phyloP scores from a whole-genome alignment of 2,329 filamentous ascomycete species.

The Bipolaris gigantea region DNA sequence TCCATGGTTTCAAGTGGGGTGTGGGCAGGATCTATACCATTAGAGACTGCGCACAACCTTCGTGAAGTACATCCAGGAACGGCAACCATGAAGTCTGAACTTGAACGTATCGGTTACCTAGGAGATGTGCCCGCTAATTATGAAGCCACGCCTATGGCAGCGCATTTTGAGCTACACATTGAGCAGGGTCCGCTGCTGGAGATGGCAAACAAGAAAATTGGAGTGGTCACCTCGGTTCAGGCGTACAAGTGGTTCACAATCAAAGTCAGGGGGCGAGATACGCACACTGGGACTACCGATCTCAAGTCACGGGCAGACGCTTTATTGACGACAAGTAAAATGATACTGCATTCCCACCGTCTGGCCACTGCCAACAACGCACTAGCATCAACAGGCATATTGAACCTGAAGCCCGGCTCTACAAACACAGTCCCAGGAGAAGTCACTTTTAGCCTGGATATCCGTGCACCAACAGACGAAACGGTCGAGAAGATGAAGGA shows the following conservation, averaged over 20 bases:
- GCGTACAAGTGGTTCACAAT: conserved; percentile 75
- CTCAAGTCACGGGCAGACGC: conserved; percentile 68
- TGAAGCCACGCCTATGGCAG: conserved; percentile 65
- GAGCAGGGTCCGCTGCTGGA: conserved; percentile 81
- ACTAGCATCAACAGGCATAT: conserved; percentile 70
- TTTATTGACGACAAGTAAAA: conserved; percentile 65
- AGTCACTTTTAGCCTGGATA: conserved; percentile 69
- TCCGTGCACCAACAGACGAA: conserved; percentile 61
- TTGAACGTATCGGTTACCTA: conserved; percentile 72
- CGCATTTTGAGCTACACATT: conserved; percentile 83
- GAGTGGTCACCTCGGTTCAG: conserved; percentile 72
- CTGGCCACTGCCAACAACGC: conserved; percentile 63
- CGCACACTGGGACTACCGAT: conserved; percentile 75
- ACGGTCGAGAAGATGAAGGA: conserved; percentile 61
- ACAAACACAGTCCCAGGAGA: conserved; percentile 73
- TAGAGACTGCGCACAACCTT: conserved; percentile 62
- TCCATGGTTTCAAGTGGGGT: conserved; percentile 76
- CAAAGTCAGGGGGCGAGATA: conserved; percentile 66
- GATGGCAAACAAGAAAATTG: conserved; percentile 63
- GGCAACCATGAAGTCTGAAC: conserved; percentile 67
- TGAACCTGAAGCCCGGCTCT: conserved; percentile 66
- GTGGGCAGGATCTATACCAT: conserved; percentile 69
- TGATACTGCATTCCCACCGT: conserved; percentile 68
- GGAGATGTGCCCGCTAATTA: conserved; percentile 61
- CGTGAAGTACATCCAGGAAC: conserved; percentile 63